These are phyloP conservation scores for Erythrobasidium yunnanense DNA, from an alignment of 768 basidiomycete species.

Conservation along the genomic window DNA sequence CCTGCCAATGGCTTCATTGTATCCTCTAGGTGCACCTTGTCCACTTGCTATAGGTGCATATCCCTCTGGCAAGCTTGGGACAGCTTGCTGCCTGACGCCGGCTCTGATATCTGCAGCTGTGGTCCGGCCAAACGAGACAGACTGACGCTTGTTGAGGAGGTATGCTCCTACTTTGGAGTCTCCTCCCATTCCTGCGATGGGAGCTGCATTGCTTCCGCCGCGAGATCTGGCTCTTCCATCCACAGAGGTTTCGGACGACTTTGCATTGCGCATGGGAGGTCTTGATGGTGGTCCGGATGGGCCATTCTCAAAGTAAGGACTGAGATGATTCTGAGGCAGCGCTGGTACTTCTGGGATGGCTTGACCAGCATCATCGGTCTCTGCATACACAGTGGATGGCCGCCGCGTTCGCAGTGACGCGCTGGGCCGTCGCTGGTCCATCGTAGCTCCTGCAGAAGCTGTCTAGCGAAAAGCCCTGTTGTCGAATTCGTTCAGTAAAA, in stretches of 20 bases:
- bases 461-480: too few species aligned
- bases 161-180: conserved; percentile 19
- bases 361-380: neutral
- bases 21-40: neutral
- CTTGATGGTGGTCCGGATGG: conserved; percentile 1
- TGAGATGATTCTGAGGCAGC: conserved; percentile 1
- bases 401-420: conserved; percentile 22
- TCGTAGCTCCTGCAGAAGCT: neutral
- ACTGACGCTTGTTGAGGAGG: conserved; percentile 25
- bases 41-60: neutral
- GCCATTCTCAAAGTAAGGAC: conserved; percentile 9
- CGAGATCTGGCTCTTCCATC: neutral
- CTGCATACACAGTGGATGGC: conserved; percentile 9
- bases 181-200: neutral
- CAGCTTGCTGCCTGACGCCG: neutral
- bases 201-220: conserved; percentile 3
- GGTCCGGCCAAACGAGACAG: conserved; percentile 15
- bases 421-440: conserved; percentile 9
- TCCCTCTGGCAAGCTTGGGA: neutral
- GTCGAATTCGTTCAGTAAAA: too few species aligned
- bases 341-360: conserved; percentile 7
- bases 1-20: neutral
- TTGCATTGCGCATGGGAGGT: neutral
- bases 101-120: neutral
- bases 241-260: neutral